Percentiles rank a stretch among this genome's conserved stretches.
Evolutionary conservation across 805 yeast genomes (phyloP).

Genomic region (Sungouiella thailandica): DNA sequence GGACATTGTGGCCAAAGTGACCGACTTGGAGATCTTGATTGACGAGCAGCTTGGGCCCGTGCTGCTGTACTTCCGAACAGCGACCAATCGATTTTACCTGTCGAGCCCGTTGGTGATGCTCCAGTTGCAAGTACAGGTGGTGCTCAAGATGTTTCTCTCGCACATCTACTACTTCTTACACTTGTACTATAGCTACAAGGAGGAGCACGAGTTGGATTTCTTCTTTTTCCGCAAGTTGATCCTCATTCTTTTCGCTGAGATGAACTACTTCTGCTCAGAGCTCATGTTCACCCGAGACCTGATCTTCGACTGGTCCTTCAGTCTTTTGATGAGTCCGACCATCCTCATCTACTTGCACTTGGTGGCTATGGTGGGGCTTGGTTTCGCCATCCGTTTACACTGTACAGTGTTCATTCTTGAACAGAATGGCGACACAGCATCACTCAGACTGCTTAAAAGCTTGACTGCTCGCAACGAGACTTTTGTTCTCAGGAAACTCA

Average conservation of each 20-base stretch:
- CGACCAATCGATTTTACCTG: background rate
- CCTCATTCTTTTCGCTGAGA: conserved; percentile 12
- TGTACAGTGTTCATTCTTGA: conserved; percentile 6
- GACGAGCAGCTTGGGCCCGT: conserved; percentile 8
- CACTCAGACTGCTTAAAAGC: conserved; percentile 1
- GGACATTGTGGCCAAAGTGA: conserved; percentile 6
- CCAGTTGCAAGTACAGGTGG: conserved; percentile 6
- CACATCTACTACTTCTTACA: conserved; percentile 15
- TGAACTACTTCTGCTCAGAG: conserved; percentile 9
- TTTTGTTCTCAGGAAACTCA: conserved; percentile 4
- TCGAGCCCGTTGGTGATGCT: conserved; percentile 1
- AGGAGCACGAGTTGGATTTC: conserved; percentile 10
- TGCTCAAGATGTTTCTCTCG: conserved; percentile 11
- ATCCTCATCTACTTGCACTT: conserved; percentile 7
- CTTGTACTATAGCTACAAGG: conserved; percentile 14
- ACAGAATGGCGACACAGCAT: background rate
- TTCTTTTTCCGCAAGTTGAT: conserved; percentile 15
- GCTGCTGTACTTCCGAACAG: conserved; percentile 4
- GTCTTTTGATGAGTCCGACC: conserved; percentile 9
- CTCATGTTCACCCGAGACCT: conserved; percentile 7
- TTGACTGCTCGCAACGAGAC: conserved; percentile 1
- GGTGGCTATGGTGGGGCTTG: conserved; percentile 9
- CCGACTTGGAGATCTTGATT: conserved; percentile 7
- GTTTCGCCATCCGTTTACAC: conserved; percentile 7
- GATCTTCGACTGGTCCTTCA: conserved; percentile 9